Percentiles rank a stretch among this genome's conserved stretches.
phyloP scores from a whole-genome alignment of 139 green algal species.

The Chlamydomonas asymmetrica region DNA sequence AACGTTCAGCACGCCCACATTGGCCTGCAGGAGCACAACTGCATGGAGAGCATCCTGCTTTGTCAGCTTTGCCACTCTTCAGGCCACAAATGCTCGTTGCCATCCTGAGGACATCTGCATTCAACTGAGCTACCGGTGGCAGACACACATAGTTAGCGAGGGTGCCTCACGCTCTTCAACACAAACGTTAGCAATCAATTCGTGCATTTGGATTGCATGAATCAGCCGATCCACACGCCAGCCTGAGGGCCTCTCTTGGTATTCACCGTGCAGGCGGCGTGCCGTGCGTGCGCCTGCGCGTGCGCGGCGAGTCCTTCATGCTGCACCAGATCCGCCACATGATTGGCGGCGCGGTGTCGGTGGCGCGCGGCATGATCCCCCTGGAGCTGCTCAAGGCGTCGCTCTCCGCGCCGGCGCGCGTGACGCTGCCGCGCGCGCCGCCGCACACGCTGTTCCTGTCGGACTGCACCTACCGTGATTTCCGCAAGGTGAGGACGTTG shows the following conservation, averaged over 20 bases:
- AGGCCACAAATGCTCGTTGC: no score
- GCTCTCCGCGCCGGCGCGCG: constrained; percentile 56
- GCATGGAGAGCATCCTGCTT: no score
- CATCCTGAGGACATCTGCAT: no score
- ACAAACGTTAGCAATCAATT: no score
- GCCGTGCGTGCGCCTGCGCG: constrained; percentile 47
- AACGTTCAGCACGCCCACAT: no score
- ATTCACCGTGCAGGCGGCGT: constrained; percentile 32
- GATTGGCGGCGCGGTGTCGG: constrained; percentile 71
- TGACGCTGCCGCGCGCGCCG: constrained; percentile 73
- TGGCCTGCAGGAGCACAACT: no score
- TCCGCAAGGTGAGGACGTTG: constrained; percentile 8
- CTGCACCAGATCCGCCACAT: constrained; percentile 72
- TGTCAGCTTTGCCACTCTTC: no score
- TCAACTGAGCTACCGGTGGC: no score
- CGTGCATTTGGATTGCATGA: no score
- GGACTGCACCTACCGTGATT: constrained; percentile 50
- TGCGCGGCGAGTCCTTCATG: constrained; percentile 77
- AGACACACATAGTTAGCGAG: no score
- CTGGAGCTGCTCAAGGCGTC: constrained; percentile 63
- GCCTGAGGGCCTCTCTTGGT: neutral
- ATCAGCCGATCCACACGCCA: neutral
- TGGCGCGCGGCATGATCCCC: constrained; percentile 60
- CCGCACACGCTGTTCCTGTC: constrained; percentile 73
- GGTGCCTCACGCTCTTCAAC: no score